Evolutionary conservation across 805 yeast species (phyloP).

Genomic region (Pachysolen tannophilus): DNA sequence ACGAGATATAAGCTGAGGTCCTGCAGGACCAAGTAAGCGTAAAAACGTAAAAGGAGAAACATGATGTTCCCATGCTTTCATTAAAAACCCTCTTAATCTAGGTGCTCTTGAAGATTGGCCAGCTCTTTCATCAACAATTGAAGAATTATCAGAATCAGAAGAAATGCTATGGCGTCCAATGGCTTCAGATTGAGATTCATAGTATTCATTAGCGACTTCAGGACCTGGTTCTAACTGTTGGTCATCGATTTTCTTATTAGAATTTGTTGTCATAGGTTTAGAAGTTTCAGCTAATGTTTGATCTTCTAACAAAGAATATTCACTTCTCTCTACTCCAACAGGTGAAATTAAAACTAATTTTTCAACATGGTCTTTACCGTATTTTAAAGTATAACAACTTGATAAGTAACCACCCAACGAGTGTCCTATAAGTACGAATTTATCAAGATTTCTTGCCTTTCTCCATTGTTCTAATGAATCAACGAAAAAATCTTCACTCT

Average conservation of each 20-base stretch:
- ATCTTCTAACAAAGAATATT: slow-evolving; percentile 30
- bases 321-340: slow-evolving; percentile 65
- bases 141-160: slow-evolving; percentile 2
- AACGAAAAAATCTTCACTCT: slow-evolving; percentile 51
- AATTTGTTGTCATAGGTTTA: background rate
- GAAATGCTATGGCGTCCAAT: slow-evolving; percentile 5
- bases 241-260: too few relatives aligned
- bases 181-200: slow-evolving; percentile 13
- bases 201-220: slow-evolving; percentile 14
- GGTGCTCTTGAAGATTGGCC: slow-evolving; percentile 5
- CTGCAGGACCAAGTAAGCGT: slow-evolving; percentile 44
- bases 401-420: slow-evolving; percentile 75
- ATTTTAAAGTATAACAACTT: slow-evolving; percentile 51
- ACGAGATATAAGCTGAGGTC: slow-evolving; percentile 38
- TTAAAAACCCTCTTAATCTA: slow-evolving; percentile 26
- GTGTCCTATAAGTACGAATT: slow-evolving; percentile 64
- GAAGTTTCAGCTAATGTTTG: slow-evolving; percentile 6
- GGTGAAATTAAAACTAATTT: slow-evolving; percentile 63
- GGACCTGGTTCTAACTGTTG: slow-evolving; percentile 8
- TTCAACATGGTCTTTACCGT: slow-evolving; percentile 41
- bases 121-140: slow-evolving; percentile 13
- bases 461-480: slow-evolving; percentile 64
- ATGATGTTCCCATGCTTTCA: slow-evolving; percentile 43
- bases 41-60: slow-evolving; percentile 47
- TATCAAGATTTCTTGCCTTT: slow-evolving; percentile 32